phyloP scores from a whole-genome alignment of 352 stramenopile genomes.

The Phytophthora colocasiae region DNA sequence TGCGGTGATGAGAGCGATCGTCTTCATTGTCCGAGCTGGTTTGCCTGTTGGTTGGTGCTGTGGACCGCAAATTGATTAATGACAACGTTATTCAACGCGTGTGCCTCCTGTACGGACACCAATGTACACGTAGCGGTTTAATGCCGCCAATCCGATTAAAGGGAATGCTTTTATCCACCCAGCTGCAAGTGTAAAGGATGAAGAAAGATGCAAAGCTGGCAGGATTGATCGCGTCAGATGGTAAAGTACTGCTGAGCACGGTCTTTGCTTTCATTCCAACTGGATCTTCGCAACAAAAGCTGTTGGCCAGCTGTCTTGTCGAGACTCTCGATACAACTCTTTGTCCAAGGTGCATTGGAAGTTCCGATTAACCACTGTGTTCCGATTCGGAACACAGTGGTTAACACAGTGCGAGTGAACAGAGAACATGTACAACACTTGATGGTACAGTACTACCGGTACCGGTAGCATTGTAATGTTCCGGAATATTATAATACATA shows the following conservation, averaged over 20 bases:
- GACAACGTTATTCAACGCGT: slow-evolving; percentile 1
- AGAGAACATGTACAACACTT: no score
- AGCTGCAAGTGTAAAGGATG: slow-evolving; percentile 21
- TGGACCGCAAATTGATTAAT: slow-evolving; percentile 36
- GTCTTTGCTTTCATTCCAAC: slow-evolving; percentile 3
- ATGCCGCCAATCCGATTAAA: neutral
- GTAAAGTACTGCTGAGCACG: neutral
- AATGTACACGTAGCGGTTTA: neutral
- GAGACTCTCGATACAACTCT: no score
- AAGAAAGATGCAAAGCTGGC: slow-evolving; percentile 15
- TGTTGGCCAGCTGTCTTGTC: neutral
- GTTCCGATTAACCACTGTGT: no score
- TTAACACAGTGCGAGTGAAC: neutral
- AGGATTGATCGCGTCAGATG: neutral
- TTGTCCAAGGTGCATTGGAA: slow-evolving; percentile 10
- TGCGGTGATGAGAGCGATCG: slow-evolving; percentile 25
- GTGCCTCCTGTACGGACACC: slow-evolving; percentile 2
- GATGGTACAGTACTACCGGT: no score
- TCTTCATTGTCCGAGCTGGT: slow-evolving; percentile 26
- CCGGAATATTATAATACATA: no score
- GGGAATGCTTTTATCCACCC: slow-evolving; percentile 5
- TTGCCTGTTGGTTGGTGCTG: slow-evolving; percentile 7
- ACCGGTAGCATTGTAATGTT: no score
- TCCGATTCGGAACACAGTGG: no score
- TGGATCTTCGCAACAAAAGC: slow-evolving; percentile 2